phyloP scores from a whole-genome alignment of 2,329 filamentous ascomycete species.

The Sporothrix brasiliensis region DNA sequence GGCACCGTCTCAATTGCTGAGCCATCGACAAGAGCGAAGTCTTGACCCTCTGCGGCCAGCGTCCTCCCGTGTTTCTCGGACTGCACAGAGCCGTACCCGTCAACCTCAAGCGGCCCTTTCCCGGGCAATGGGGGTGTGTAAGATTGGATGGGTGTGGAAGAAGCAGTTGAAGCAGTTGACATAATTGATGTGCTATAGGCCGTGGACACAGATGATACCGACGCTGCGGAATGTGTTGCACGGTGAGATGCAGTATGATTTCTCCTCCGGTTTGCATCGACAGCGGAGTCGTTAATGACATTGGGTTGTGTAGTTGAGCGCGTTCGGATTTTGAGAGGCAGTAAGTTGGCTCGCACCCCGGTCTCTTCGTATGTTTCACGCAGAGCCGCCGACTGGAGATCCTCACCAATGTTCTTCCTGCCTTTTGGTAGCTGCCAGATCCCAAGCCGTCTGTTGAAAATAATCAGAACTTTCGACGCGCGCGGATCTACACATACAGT shows the following conservation, averaged over 20 bases:
- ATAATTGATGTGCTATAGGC: slow-evolving; percentile 17
- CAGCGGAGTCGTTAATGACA: slow-evolving; percentile 32
- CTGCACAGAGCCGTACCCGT: not conserved
- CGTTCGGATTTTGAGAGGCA: slow-evolving; percentile 49
- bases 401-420: slow-evolving; percentile 53
- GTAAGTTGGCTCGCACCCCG: slow-evolving; percentile 46
- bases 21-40: not conserved
- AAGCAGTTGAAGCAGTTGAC: not conserved
- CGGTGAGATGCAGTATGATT: slow-evolving; percentile 11
- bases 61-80: not conserved
- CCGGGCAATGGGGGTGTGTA: not conserved
- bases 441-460: slow-evolving; percentile 49
- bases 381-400: slow-evolving; percentile 48
- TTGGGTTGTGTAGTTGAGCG: slow-evolving; percentile 45
- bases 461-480: slow-evolving; percentile 46
- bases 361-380: slow-evolving; percentile 55
- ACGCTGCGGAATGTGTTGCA: slow-evolving; percentile 86
- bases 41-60: not conserved
- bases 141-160: not conserved
- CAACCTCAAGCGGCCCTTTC: not conserved
- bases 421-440: slow-evolving; percentile 55
- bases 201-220: slow-evolving; percentile 70
- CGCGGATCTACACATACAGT: slow-evolving; percentile 50
- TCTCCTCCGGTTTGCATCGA: slow-evolving; percentile 20
- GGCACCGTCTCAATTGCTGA: not conserved